Evolutionary conservation across 2,329 filamentous ascomycete species (phyloP).

Genomic region (Penicillium sp.): DNA sequence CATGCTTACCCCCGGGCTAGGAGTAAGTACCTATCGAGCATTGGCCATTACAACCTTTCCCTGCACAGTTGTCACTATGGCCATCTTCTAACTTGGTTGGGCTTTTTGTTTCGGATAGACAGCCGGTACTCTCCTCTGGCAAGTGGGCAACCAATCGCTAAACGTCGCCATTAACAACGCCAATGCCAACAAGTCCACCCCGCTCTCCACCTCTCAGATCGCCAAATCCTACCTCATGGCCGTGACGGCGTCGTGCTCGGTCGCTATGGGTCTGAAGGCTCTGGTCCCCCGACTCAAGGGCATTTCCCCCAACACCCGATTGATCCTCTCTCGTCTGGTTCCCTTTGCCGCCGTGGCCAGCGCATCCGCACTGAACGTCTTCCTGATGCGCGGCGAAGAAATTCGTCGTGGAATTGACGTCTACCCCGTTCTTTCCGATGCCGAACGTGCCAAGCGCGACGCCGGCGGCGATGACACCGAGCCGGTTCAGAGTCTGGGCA

Average conservation of each 20-base stretch:
- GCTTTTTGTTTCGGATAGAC: conserved; percentile 45
- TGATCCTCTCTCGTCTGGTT: conserved; percentile 77
- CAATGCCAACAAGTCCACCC: conserved; percentile 96
- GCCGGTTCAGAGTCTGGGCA: conserved; percentile 68
- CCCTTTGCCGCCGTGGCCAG: conserved; percentile 93
- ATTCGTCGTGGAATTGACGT: conserved; percentile 90
- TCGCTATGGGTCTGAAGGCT: conserved; percentile 85
- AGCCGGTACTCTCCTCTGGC: conserved; percentile 83
- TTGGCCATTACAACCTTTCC: too few species aligned
- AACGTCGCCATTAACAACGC: conserved; percentile 97
- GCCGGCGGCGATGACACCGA: conserved; percentile 49
- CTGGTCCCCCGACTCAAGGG: conserved; percentile 77
- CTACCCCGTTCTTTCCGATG: conserved; percentile 70
- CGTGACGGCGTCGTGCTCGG: conserved; percentile 86
- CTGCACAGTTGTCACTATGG: too few species aligned
- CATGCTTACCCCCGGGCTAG: conserved; percentile 88
- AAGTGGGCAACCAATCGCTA: conserved; percentile 92
- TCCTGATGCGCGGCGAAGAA: conserved; percentile 95
- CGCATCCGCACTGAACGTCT: conserved; percentile 88
- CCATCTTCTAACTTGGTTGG: background rate
- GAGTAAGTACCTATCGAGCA: conserved; percentile 45
- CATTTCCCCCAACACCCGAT: conserved; percentile 66
- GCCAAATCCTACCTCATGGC: conserved; percentile 86
- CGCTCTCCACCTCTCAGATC: conserved; percentile 72
- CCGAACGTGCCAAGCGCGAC: conserved; percentile 60